Base-by-base conservation (phyloP, 345 rosid species). In the Adansonia digitata region DNA sequence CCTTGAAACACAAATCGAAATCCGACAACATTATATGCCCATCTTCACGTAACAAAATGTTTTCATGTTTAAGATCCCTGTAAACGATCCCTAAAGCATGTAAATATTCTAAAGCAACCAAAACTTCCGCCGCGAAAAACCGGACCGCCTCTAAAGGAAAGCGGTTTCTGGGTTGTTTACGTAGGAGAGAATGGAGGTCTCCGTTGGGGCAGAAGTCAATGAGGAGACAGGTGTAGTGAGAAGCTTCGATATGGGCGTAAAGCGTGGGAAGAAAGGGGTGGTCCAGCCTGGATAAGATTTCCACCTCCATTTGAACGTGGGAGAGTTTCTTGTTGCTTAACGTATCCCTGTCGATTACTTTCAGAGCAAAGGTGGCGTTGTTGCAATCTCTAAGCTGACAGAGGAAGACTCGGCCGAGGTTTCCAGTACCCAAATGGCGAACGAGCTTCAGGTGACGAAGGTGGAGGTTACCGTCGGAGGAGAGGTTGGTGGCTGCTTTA, bases 161-260 rank as follows among this genome's bases (percentile, higher is more conserved):
- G 37, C 91, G 83, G 77, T 83, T 84, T 31, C 88, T 80, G 39
- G 89, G 89, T 80, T 94, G 97, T 43, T 86, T 88, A 43, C 87
- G 88, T 59, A 91, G 87, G 74, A 90, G 90, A 74, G 90, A 87
- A 63, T 94, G 91, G 72, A 94, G 95, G 74, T 94, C 97, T 35
- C 98, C 97, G 29, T 91, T 92, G 12, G 98, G 87, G 67, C 97
- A 93, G 81, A 79, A 94, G 49, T 94, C 97, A n/a, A 94, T 92
- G 22, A 92, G 85, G 76, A 94, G 91, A 71, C 97, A 92, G 8
- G 92, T 88, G 84, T 92, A 94, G 73, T 94, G 97, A 69, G 91
- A 88, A 63, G 83, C 94, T 15, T 91, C 87, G 77, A 88, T 81
- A 46, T 84, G 93, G 40, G 94, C 87, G 78, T 92, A 84, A 80